These are phyloP conservation scores for Purshia tridentata DNA, from an alignment of 306 rosid species.

Conservation along the genomic window DNA sequence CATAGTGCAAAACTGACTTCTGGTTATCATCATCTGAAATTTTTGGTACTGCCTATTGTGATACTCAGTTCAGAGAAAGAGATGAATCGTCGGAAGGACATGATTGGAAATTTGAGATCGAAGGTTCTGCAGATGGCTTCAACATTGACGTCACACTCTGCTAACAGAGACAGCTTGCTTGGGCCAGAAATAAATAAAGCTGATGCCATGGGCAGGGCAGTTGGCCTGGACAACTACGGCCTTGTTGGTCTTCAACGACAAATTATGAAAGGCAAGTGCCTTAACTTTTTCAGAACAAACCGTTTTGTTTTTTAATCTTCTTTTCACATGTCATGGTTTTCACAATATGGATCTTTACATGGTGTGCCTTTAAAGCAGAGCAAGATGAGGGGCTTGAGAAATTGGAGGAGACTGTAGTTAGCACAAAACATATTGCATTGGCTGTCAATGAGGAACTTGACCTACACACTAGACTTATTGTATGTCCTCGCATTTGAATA, in stretches of 20 bases:
- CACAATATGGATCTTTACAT: slow-evolving; percentile 29
- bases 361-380: slow-evolving; percentile 53
- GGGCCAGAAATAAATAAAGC: slow-evolving; percentile 84
- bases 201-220: slow-evolving; percentile 76
- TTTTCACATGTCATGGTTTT: slow-evolving; percentile 12
- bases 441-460: slow-evolving; percentile 94
- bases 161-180: slow-evolving; percentile 86
- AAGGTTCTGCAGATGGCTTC: slow-evolving; percentile 93
- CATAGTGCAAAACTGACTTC: not conserved
- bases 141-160: slow-evolving; percentile 74
- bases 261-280: slow-evolving; percentile 68
- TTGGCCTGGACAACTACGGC: slow-evolving; percentile 81
- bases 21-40: slow-evolving; percentile 18
- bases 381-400: slow-evolving; percentile 98
- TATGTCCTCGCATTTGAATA: slow-evolving; percentile 35
- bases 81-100: slow-evolving; percentile 95
- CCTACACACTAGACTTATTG: slow-evolving; percentile 92
- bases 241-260: slow-evolving; percentile 88
- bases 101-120: slow-evolving; percentile 65
- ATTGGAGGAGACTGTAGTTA: slow-evolving; percentile 82
- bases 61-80: slow-evolving; percentile 79
- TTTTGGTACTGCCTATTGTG: slow-evolving; percentile 27
- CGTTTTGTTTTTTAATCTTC: not conserved
- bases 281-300: slow-evolving; percentile 25
- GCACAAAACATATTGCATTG: slow-evolving; percentile 98